Conservation (phyloP, 176 grass and related monocot genomes). For the Aegilops tauschii region DNA sequence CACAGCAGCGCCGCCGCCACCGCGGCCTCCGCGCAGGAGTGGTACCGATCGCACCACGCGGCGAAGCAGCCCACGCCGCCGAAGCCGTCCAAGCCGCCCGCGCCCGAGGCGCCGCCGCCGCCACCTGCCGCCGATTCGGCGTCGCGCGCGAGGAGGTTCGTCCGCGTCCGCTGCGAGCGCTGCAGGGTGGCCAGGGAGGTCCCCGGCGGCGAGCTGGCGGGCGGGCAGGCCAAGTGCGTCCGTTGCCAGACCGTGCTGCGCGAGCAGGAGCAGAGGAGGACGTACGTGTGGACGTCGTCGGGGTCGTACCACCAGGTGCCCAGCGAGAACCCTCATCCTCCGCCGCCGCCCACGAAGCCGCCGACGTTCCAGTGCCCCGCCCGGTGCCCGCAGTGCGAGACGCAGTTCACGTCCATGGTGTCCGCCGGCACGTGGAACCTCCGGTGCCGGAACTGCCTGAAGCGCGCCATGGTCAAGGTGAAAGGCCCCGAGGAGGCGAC, state of each 20-base stretch:
- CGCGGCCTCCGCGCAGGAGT: not conserved
- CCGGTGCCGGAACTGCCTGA: not conserved
- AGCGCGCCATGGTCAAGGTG: slow-evolving; percentile 4
- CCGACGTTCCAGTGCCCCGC: not conserved
- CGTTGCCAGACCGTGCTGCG: not conserved
- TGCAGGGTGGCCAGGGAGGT: not conserved
- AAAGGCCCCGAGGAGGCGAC: not conserved
- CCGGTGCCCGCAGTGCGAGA: not conserved
- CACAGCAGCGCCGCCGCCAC: not conserved
- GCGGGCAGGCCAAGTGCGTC: not conserved
- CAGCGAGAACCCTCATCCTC: not conserved
- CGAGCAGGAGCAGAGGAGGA: not conserved
- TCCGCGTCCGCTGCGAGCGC: not conserved
- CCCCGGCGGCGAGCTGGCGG: not conserved
- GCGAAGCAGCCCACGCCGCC: not conserved
- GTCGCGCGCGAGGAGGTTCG: not conserved
- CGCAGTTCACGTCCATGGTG: slow-evolving; percentile 17
- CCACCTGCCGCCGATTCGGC: not conserved
- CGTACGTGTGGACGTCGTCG: not conserved
- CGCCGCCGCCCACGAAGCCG: not conserved
- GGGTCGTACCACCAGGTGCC: not conserved
- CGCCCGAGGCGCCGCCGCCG: not conserved
- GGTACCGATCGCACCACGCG: not conserved
- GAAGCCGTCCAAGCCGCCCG: not conserved
- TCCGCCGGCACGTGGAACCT: not conserved